Conservation (phyloP, 2,329 filamentous ascomycete species). For the Monosporascus sp. region DNA sequence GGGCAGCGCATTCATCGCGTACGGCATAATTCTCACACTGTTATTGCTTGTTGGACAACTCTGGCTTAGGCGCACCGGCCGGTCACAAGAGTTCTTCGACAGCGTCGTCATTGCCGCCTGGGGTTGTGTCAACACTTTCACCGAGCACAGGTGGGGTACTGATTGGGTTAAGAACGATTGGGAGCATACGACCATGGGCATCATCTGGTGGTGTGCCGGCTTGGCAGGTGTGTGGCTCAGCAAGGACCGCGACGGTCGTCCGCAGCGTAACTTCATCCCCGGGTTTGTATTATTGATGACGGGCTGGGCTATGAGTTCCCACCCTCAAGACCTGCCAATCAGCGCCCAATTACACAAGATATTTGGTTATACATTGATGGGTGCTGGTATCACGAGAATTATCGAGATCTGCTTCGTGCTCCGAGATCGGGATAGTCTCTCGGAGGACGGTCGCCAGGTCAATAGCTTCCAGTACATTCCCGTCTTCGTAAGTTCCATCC, state of each 20-base stretch:
- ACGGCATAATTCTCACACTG: slow-evolving; percentile 82
- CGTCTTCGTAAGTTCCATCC: slow-evolving; percentile 56
- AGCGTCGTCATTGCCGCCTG: slow-evolving; percentile 85
- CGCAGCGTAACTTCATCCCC: slow-evolving; percentile 89
- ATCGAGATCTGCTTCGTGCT: slow-evolving; percentile 90
- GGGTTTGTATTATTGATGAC: slow-evolving; percentile 88
- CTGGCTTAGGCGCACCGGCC: slow-evolving; percentile 76
- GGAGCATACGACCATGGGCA: slow-evolving; percentile 99
- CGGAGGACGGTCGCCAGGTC: slow-evolving; percentile 62
- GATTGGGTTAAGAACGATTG: slow-evolving; percentile 90
- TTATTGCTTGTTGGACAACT: slow-evolving; percentile 82
- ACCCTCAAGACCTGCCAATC: slow-evolving; percentile 77
- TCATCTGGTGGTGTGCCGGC: slow-evolving; percentile 96
- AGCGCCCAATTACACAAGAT: slow-evolving; percentile 84
- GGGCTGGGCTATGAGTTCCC: slow-evolving; percentile 91
- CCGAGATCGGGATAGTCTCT: slow-evolving; percentile 61
- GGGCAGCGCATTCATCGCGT: slow-evolving; percentile 93
- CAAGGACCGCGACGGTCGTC: slow-evolving; percentile 72
- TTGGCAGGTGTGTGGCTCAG: slow-evolving; percentile 90
- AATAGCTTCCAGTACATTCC: slow-evolving; percentile 68
- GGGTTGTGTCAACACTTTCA: slow-evolving; percentile 98
- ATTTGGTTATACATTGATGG: slow-evolving; percentile 96
- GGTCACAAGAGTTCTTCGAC: slow-evolving; percentile 96
- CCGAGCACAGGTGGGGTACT: slow-evolving; percentile 89
- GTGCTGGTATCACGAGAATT: slow-evolving; percentile 74